A percentile compares a stretch with the other conserved stretches of the same genome.
These are phyloP conservation scores for Trametes cingulata DNA, from an alignment of 768 basidiomycete genomes.

Conservation along the genomic window DNA sequence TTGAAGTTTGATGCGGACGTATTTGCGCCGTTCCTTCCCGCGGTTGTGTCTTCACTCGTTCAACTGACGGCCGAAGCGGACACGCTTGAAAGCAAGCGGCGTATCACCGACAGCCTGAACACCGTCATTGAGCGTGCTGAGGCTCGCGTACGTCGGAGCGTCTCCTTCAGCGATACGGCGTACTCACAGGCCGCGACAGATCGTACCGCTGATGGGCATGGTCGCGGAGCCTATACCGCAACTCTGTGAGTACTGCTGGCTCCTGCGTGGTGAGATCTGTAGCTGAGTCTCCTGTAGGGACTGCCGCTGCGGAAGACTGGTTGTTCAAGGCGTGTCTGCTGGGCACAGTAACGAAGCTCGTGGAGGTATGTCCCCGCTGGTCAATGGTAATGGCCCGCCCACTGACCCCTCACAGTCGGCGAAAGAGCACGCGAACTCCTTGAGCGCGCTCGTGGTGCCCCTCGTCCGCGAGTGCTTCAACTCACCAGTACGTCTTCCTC, in stretches of 20 bases:
- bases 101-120: conserved; percentile 70
- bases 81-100: conserved; percentile 73
- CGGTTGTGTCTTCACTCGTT: conserved; percentile 65
- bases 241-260: conserved; percentile 56
- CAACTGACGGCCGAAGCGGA: conserved; percentile 70
- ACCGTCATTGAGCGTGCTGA: conserved; percentile 59
- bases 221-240: conserved; percentile 67
- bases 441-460: conserved; percentile 24
- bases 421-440: conserved; percentile 39
- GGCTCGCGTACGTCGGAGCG: conserved; percentile 32
- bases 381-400: too few relatives aligned
- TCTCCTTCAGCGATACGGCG: not conserved
- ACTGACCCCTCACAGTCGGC: conserved; percentile 52
- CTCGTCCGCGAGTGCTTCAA: conserved; percentile 29
- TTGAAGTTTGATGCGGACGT: conserved; percentile 58
- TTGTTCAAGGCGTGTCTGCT: conserved; percentile 72
- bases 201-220: conserved; percentile 61
- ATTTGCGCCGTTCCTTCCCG: conserved; percentile 71
- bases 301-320: conserved; percentile 63
- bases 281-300: conserved; percentile 50
- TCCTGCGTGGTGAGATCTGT: not conserved
- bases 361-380: conserved; percentile 49
- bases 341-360: conserved; percentile 65
- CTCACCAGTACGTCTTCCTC: conserved; percentile 22
- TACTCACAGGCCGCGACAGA: conserved; percentile 40